Evolutionary conservation across 2,329 filamentous ascomycete species (phyloP).

Genomic region (Spiromastix sp.): DNA sequence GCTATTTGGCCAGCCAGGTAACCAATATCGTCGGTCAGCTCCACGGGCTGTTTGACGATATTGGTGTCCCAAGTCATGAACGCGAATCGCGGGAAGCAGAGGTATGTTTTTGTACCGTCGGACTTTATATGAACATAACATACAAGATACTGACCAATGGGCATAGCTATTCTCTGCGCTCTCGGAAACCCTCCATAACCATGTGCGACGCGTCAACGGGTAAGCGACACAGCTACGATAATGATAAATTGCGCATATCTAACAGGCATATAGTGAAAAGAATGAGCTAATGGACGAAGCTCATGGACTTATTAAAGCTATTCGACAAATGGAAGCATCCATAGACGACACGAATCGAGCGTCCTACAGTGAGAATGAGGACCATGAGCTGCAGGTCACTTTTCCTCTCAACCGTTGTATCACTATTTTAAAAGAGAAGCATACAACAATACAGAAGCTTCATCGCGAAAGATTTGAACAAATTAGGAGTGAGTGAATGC

Average conservation of each 20-base stretch:
- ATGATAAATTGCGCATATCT: constrained; percentile 7
- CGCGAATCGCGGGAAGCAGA: constrained; percentile 81
- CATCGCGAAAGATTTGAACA: constrained; percentile 91
- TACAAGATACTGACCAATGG: constrained; percentile 9
- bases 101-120: constrained; percentile 45
- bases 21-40: constrained; percentile 87
- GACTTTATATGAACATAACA: constrained; percentile 2
- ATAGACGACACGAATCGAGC: constrained; percentile 64
- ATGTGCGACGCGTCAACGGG: constrained; percentile 71
- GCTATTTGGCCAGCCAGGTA: constrained; percentile 89
- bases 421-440: constrained; percentile 72
- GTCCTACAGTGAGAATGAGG: constrained; percentile 55
- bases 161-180: constrained; percentile 76
- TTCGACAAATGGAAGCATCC: constrained; percentile 87
- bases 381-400: constrained; percentile 57
- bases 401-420: constrained; percentile 76
- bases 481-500: constrained; percentile 64
- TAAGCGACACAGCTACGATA: constrained; percentile 23
- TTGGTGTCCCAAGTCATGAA: constrained; percentile 88
- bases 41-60: constrained; percentile 93
- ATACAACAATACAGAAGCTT: constrained; percentile 64
- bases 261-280: constrained; percentile 54
- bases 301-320: constrained; percentile 69
- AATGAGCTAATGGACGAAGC: constrained; percentile 84
- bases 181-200: constrained; percentile 83